Conservation (phyloP, 148 eudicot genomes). For the Chenopodium quinoa region DNA sequence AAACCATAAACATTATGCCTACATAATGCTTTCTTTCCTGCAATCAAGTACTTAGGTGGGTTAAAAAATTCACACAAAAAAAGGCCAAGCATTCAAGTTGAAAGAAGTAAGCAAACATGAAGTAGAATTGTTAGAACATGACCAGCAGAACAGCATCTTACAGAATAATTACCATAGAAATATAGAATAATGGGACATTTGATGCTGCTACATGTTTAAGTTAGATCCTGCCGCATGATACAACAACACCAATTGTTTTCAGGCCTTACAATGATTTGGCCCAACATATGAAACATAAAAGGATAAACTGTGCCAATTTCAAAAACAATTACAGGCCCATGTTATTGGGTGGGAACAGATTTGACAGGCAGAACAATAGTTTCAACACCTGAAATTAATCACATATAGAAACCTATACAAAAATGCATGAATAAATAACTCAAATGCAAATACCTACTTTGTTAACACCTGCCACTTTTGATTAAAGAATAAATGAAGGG, state of each 20-base stretch:
- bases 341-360: too few species aligned
- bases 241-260: background rate
- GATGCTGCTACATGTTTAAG: background rate
- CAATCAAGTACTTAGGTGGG: slow-evolving; percentile 1
- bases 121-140: background rate
- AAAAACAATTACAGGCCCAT: too few species aligned
- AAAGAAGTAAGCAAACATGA: background rate
- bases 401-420: too few species aligned
- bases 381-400: background rate
- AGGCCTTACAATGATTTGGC: background rate
- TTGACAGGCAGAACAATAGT: background rate
- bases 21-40: slow-evolving; percentile 79
- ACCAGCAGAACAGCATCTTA: background rate
- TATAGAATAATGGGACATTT: background rate
- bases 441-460: too few species aligned
- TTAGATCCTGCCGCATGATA: background rate
- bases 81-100: background rate
- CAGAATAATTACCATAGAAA: background rate
- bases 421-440: too few species aligned
- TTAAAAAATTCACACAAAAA: background rate
- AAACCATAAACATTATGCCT: slow-evolving; percentile 80
- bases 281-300: too few species aligned
- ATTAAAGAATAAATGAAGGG: too few species aligned
- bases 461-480: too few species aligned
- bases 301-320: too few species aligned